phyloP scores from a whole-genome alignment of 73 alveolate genomes.

The Paramecium caudatum region DNA sequence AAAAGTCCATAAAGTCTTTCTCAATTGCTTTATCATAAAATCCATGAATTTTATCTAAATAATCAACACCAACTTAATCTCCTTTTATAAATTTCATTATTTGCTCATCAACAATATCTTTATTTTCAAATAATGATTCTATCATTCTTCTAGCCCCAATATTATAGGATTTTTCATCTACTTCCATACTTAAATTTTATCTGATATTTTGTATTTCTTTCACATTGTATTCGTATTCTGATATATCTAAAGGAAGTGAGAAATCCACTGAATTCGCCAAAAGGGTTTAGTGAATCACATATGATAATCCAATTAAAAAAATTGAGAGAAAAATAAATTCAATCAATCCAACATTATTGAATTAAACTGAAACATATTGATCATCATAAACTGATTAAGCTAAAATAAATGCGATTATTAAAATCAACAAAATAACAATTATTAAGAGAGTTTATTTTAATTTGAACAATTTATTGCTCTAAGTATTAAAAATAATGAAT shows the following conservation, averaged over 20 bases:
- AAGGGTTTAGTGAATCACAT: background rate
- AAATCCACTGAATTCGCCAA: background rate
- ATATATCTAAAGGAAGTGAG: background rate
- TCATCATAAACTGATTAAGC: background rate
- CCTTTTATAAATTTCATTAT: constrained; percentile 13
- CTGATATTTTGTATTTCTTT: background rate
- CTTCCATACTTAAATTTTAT: background rate
- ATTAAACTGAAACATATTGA: background rate
- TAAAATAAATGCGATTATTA: background rate
- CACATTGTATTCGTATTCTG: background rate
- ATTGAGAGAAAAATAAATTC: background rate
- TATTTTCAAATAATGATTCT: constrained; percentile 39
- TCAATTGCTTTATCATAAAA: constrained; percentile 35
- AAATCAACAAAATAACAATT: background rate
- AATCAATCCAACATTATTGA: background rate
- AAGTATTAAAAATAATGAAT: background rate
- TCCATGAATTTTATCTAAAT: background rate
- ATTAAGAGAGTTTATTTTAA: background rate
- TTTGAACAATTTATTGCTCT: background rate
- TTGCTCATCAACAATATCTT: constrained; percentile 38
- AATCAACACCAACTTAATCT: background rate
- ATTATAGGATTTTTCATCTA: background rate
- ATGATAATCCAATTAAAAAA: background rate
- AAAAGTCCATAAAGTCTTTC: constrained; percentile 37
- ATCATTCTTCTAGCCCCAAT: background rate